Conservation (phyloP, 495 filamentous ascomycete species). For the Trichoderma gamsii region DNA sequence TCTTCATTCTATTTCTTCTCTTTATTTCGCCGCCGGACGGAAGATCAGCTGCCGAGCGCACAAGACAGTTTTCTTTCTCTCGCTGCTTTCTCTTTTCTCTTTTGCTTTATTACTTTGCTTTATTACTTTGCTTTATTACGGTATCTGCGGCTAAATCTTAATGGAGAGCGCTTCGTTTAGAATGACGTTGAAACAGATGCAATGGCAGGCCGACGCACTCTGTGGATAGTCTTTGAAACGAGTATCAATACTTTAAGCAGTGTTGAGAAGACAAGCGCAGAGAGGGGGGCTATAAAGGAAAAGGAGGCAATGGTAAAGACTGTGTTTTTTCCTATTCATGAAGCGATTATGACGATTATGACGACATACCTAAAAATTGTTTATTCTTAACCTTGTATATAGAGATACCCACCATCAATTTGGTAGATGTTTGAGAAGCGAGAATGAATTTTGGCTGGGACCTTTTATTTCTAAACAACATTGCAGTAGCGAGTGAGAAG, state of each 20-base stretch:
- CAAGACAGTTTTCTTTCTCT: neutral
- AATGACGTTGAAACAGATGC: neutral
- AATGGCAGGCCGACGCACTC: conserved; percentile 13
- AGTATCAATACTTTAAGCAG: neutral
- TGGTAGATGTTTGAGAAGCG: conserved; percentile 5
- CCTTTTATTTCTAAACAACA: neutral
- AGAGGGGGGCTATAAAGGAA: neutral
- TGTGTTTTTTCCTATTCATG: neutral
- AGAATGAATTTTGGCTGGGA: conserved; percentile 1
- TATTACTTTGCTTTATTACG: too few species aligned
- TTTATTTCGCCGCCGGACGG: conserved; percentile 9
- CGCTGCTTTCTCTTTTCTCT: neutral
- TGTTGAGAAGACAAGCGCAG: neutral
- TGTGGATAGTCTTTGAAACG: neutral
- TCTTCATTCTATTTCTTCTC: neutral
- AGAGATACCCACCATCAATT: conserved; percentile 13
- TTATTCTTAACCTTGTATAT: neutral
- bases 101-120: too few species aligned
- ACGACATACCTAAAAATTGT: neutral
- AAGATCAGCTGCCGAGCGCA: neutral
- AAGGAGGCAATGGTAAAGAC: neutral
- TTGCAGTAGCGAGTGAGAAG: neutral
- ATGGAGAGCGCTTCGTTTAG: neutral
- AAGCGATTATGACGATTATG: conserved; percentile 5
- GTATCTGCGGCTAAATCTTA: neutral